Evolutionary conservation across 106 monocot species (phyloP), one percentile per base, ranked within the genome.

Genomic region (Allium fistulosum): DNA sequence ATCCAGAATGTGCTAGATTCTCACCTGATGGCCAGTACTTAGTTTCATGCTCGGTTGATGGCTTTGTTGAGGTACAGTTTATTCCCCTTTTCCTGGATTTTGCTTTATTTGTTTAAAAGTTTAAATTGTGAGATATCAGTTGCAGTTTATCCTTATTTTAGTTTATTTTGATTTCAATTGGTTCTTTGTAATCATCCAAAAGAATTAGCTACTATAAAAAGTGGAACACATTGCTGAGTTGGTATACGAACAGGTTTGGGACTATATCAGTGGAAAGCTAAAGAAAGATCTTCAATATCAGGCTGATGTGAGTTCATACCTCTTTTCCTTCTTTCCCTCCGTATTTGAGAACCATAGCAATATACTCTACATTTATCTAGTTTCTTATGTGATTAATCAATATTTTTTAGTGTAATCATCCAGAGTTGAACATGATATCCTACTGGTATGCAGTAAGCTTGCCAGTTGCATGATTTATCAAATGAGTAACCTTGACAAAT

Each of bases 281-380:
- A 97, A 97, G 66, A 97, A 97, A 75, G 97, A 97, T 82, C 97
- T 97, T 50, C 97, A 92, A n/a, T 97, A 97, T 77, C 97, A 97
- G 68, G 97, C 97, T 79, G 97, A 97, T 85, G 97, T 97, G 67
- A 82, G 86, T 78, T 57, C 46, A 51, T 77, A 66, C 51, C 52
- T 66, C 22, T 66, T 26, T 26, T 11, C 13, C 26, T 9, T 53
- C 46, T 26, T 52, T 17, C 37, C 5, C 4, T 37, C 37, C 37
- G 5, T 37, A 37, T 37, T 37, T 37, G 5, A 37, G 37, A 37
- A 37, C 37, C 37, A 37, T 37, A 37, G 37, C 37, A 37, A 37
- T 37, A 37, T 37, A 37, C 1, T 37, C 37, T 37, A 5, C 37
- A 37, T 37, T 37, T 37, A 37, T 37, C 37, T 37, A 37, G 37